Conservation (phyloP, 805 yeast genomes). For the Schwanniomyces occidentalis region DNA sequence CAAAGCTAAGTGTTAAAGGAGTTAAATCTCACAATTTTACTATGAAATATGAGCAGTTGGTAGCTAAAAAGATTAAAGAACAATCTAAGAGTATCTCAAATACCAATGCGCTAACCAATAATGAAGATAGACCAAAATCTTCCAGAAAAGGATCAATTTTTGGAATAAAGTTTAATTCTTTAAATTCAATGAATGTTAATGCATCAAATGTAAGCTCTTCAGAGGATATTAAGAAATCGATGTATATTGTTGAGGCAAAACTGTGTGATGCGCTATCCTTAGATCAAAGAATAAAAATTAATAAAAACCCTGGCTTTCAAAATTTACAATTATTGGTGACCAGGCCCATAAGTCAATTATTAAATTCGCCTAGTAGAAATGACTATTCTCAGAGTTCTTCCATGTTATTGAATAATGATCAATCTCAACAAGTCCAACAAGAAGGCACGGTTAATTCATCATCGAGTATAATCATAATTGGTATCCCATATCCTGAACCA, state of each 20-base stretch:
- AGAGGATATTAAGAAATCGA: constrained; percentile 8
- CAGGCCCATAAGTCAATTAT: constrained; percentile 26
- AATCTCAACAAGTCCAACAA: constrained; percentile 11
- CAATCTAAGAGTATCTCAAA: constrained; percentile 15
- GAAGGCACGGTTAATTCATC: constrained; percentile 28
- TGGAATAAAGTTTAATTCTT: constrained; percentile 37
- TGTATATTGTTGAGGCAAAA: constrained; percentile 27
- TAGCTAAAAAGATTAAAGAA: constrained; percentile 35
- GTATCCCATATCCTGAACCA: constrained; percentile 43
- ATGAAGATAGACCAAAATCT: constrained; percentile 22
- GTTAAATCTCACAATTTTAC: constrained; percentile 36
- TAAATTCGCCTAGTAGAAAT: constrained; percentile 14
- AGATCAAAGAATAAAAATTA: constrained; percentile 33
- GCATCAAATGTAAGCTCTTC: constrained; percentile 3
- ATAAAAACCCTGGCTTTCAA: constrained; percentile 29
- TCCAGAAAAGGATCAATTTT: constrained; percentile 39
- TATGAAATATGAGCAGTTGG: constrained; percentile 39
- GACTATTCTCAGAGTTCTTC: constrained; percentile 38
- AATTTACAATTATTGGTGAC: constrained; percentile 36
- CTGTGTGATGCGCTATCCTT: constrained; percentile 32
- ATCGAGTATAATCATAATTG: constrained; percentile 37
- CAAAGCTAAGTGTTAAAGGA: constrained; percentile 29
- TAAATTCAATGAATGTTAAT: constrained; percentile 9
- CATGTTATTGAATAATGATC: constrained; percentile 26
- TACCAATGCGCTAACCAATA: constrained; percentile 1